Evolutionary conservation across 768 basidiomycete genomes (phyloP), one percentile per base, ranked within the genome.

Genomic region (Lentinula sp.): DNA sequence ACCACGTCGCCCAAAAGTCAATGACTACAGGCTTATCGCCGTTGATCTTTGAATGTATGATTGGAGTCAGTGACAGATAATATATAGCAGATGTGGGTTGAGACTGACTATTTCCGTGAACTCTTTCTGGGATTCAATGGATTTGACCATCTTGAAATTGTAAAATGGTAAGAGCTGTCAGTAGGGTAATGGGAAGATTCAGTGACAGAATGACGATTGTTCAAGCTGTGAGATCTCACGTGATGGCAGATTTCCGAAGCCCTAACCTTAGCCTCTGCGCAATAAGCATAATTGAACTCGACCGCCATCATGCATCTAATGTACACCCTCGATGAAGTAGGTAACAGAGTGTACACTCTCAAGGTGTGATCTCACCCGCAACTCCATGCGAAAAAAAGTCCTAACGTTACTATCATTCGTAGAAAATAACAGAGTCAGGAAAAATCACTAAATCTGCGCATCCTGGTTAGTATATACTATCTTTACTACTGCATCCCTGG

Each of bases 381-480:
- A 7, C 10, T 55, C 15, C 48, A n/a, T 40, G 4, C 23, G 0
- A 6, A 11, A 1, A 3, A 9, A 16, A 39, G 59, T 46, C 37
- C 43, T 57, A 48, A 59, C 62, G 57, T 48, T 56, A 57, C 40
- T 53, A 37, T 56, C 15, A 16, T 9, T 5, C 51, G 7, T 70
- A 97, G 96, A 99, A 99, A 88, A 67, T 82, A 45, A 94, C 91
- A 15, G 81, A 88, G 46, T 76, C 75, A 35, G 94, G 93, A 42
- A 87, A 85, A 75, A 83, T 93, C 65, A 93, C 96, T 28, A 96
- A 95, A 74, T 96, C 94, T 60, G 97, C 96, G 11, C 96, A 98
- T 74, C 96, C 97, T 74, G 95, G 95, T 97, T 10, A 48, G 71
- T 62, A 83, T 23, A 35, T 61, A 50, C 7, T 7, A 53, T 31